Evolutionary conservation across 768 basidiomycete genomes (phyloP).

Genomic region (Agrocybe praecox): DNA sequence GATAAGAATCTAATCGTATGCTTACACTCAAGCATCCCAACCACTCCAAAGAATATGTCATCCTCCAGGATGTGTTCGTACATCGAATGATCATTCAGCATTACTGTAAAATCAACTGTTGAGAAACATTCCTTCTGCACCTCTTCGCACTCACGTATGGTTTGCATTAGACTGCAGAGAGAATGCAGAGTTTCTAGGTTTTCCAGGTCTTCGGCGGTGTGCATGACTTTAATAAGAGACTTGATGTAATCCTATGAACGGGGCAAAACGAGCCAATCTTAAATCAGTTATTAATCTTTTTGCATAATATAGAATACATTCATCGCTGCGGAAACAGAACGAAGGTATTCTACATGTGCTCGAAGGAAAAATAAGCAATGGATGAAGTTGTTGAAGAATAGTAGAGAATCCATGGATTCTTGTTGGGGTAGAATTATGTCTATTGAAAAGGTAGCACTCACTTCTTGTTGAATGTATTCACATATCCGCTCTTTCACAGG

Average conservation of each 20-base stretch:
- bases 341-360: slow-evolving; percentile 16
- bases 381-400: slow-evolving; percentile 2
- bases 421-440: not conserved
- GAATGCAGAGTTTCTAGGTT: slow-evolving; percentile 89
- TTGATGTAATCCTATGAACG: slow-evolving; percentile 80
- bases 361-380: slow-evolving; percentile 14
- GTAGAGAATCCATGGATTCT: not conserved
- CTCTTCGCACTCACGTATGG: slow-evolving; percentile 64
- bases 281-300: slow-evolving; percentile 27
- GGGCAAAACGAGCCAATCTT: slow-evolving; percentile 20
- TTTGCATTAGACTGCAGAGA: slow-evolving; percentile 90
- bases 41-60: slow-evolving; percentile 88
- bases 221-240: slow-evolving; percentile 79
- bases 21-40: slow-evolving; percentile 97
- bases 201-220: slow-evolving; percentile 92
- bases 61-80: slow-evolving; percentile 96
- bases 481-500: slow-evolving; percentile 81
- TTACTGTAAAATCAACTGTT: slow-evolving; percentile 51
- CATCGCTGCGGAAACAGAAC: slow-evolving; percentile 12
- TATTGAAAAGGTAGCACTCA: slow-evolving; percentile 38
- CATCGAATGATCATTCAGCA: slow-evolving; percentile 92
- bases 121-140: not conserved
- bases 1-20: slow-evolving; percentile 16
- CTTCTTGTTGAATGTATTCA: slow-evolving; percentile 86
- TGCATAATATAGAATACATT: slow-evolving; percentile 18